These are phyloP conservation scores for Xylaria sp. DNA, from an alignment of 2,329 filamentous ascomycete species.

Conservation along the genomic window DNA sequence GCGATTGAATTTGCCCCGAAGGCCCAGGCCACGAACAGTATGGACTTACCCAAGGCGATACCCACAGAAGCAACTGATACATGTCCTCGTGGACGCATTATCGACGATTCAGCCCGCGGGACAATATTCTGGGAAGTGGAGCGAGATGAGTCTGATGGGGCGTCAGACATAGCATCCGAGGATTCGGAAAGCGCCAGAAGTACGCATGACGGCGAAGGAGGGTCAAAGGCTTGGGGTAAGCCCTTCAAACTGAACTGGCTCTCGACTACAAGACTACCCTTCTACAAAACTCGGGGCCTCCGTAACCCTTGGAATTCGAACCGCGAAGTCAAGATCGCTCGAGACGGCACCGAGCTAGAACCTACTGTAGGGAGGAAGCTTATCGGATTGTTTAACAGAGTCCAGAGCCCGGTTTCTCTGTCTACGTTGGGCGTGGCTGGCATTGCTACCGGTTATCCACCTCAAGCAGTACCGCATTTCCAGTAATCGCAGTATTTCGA, in stretches of 20 bases:
- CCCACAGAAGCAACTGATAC: constrained; percentile 80
- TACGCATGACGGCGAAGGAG: constrained; percentile 54
- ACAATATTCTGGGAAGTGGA: constrained; percentile 97
- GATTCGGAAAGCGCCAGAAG: constrained; percentile 48
- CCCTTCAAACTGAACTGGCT: constrained; percentile 93
- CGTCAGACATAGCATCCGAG: constrained; percentile 48
- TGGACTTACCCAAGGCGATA: constrained; percentile 81
- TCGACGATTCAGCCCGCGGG: constrained; percentile 91
- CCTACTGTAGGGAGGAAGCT: constrained; percentile 80
- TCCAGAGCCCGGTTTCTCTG: constrained; percentile 53
- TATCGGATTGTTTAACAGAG: constrained; percentile 78
- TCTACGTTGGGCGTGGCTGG: constrained; percentile 47
- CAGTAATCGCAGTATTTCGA: constrained; percentile 42
- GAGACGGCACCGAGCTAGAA: constrained; percentile 94
- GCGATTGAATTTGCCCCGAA: constrained; percentile 76
- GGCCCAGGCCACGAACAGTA: constrained; percentile 65
- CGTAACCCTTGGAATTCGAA: constrained; percentile 97
- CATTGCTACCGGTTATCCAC: constrained; percentile 53
- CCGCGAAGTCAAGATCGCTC: constrained; percentile 92
- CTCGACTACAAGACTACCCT: constrained; percentile 83
- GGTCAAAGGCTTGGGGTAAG: constrained; percentile 81
- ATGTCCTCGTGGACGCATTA: constrained; percentile 84
- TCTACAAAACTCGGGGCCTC: constrained; percentile 86
- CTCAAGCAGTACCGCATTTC: constrained; percentile 51
- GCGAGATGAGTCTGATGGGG: constrained; percentile 60